These are phyloP conservation scores for Piper betle DNA, from an alignment of 164 flowering plant genomes.

Conservation along the genomic window DNA sequence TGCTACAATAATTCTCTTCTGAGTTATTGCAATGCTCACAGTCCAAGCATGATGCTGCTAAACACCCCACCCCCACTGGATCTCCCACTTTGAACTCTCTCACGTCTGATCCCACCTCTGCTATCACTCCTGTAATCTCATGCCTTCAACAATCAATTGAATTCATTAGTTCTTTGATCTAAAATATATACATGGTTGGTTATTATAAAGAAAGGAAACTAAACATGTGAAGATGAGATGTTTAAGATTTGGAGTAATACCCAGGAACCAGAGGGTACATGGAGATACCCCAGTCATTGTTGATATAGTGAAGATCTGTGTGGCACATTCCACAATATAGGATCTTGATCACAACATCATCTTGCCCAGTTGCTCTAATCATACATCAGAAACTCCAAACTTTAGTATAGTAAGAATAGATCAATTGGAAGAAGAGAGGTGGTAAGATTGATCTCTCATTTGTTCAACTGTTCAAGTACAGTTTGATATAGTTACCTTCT, in stretches of 20 bases:
- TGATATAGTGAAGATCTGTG: slow-evolving; percentile 50
- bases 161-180: not conserved
- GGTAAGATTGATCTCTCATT: not conserved
- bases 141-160: slow-evolving; percentile 20
- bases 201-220: too few relatives aligned
- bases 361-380: slow-evolving; percentile 22
- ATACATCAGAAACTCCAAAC: too few relatives aligned
- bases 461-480: not conserved
- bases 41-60: slow-evolving; percentile 42
- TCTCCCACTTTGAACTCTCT: slow-evolving; percentile 47
- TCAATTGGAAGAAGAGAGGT: too few relatives aligned
- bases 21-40: slow-evolving; percentile 43
- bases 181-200: not conserved
- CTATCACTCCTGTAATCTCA: slow-evolving; percentile 52
- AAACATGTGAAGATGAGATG: too few relatives aligned
- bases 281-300: slow-evolving; percentile 69
- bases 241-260: slow-evolving; percentile 16
- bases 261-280: slow-evolving; percentile 78
- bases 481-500: slow-evolving; percentile 28
- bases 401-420: too few relatives aligned
- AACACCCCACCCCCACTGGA: slow-evolving; percentile 51
- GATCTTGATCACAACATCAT: slow-evolving; percentile 56
- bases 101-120: slow-evolving; percentile 43
- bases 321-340: slow-evolving; percentile 77
- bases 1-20: slow-evolving; percentile 53